Evolutionary conservation across 1,139 yeast species (phyloP).

Genomic region (Pichia kudriavzevii): DNA sequence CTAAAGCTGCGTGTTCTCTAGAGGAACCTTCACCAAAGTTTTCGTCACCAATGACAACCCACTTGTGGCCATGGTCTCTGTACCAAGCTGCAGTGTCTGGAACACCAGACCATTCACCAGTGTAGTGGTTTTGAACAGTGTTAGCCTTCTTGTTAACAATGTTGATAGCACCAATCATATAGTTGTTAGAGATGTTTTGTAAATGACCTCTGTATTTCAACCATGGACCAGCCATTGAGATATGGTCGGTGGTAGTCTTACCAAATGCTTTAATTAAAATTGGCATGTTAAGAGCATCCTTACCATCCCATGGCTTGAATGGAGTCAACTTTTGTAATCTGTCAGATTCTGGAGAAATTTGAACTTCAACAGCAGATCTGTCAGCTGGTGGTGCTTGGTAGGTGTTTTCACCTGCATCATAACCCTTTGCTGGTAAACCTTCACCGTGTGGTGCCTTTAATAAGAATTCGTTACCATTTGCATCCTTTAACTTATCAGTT

Average conservation of each 20-base stretch:
- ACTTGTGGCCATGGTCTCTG: constrained; percentile 85
- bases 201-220: constrained; percentile 99
- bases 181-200: constrained; percentile 97
- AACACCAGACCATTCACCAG: constrained; percentile 90
- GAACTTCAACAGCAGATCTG: constrained; percentile 68
- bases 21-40: constrained; percentile 99
- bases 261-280: constrained; percentile 94
- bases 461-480: constrained; percentile 93
- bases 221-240: constrained; percentile 99
- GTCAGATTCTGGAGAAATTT: constrained; percentile 78
- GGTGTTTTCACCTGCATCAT: constrained; percentile 92
- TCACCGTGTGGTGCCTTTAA: constrained; percentile 85
- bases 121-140: constrained; percentile 80
- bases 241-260: constrained; percentile 98
- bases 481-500: constrained; percentile 88
- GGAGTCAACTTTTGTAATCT: constrained; percentile 88
- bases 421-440: constrained; percentile 89
- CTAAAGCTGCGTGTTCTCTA: constrained; percentile 99
- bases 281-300: constrained; percentile 84
- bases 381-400: constrained; percentile 97
- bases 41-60: constrained; percentile 99
- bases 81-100: constrained; percentile 94
- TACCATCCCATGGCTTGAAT: constrained; percentile 92
- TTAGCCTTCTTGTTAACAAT: constrained; percentile 96
- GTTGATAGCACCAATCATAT: constrained; percentile 99